These are phyloP conservation scores for Aspergillus wentii DNA, from an alignment of 495 filamentous ascomycete species.

Conservation along the genomic window DNA sequence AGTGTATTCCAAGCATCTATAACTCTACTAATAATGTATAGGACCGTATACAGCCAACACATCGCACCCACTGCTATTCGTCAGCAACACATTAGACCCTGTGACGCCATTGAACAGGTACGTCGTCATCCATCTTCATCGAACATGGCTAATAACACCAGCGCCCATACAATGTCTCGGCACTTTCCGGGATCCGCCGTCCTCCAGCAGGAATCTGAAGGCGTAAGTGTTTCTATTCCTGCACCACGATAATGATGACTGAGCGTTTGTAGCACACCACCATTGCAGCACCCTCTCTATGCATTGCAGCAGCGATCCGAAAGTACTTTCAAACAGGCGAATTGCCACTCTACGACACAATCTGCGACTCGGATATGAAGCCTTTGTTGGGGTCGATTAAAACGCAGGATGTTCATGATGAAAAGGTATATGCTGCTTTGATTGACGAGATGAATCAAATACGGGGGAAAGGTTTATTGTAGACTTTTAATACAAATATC, in stretches of 20 bases:
- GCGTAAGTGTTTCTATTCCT: constrained; percentile 34
- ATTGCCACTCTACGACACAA: constrained; percentile 33
- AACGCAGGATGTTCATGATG: no score
- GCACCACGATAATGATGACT: background rate
- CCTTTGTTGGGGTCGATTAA: constrained; percentile 21
- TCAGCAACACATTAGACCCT: constrained; percentile 56
- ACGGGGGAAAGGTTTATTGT: no score
- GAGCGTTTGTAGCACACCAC: constrained; percentile 39
- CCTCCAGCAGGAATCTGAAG: constrained; percentile 48
- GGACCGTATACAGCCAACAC: constrained; percentile 34
- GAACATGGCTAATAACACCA: no score
- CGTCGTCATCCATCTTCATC: background rate
- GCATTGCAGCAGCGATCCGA: constrained; percentile 36
- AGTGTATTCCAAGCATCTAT: background rate
- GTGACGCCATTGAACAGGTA: constrained; percentile 49
- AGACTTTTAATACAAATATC: no score
- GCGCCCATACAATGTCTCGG: constrained; percentile 46
- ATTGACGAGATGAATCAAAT: constrained; percentile 12
- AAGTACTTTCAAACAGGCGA: constrained; percentile 44
- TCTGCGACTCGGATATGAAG: constrained; percentile 36
- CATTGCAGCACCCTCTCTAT: constrained; percentile 42
- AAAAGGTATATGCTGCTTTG: constrained; percentile 16
- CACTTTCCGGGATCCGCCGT: constrained; percentile 49
- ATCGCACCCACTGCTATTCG: constrained; percentile 54
- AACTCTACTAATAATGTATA: constrained; percentile 7